Base-by-base conservation (phyloP, 345 rosid species). In the Carallia pectinifolia region DNA sequence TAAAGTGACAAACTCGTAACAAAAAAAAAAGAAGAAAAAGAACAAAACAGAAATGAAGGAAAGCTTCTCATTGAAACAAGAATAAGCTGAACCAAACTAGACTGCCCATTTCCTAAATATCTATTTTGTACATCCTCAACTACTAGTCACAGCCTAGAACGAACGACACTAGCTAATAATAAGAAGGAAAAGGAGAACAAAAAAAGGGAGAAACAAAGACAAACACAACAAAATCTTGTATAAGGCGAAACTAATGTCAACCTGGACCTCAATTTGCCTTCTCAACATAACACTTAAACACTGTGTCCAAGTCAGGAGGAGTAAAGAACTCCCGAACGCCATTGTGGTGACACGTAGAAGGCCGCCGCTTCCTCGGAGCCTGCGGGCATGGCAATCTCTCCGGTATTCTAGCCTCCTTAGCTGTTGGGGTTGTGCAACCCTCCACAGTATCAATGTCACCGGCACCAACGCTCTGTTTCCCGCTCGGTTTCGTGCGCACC, bases 221-320 rank as follows among this genome's bases (percentile, higher is more conserved):
- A 62, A 31, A 38, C 61, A 48, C 67, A 62, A 63, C 69, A 64
- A 69, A 69, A 63, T 53, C n/a, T 59, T 8, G n/a, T 27, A 50
- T 23, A 4, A 37, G 40, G 70, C 70, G 65, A 36, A 50, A 23
- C 56, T 63, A 63, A 19, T 37, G 52, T 61, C 33, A 27, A 62
- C 33, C 63, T 69, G 31, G 65, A 65, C 30, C 71, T 80, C 74
- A 85, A 71, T 80, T 76, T 38, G 87, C 85, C 76, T 78, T 81
- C 81, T 86, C 88, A 33, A 78, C 86, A 70, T 81, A 86, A 78
- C 83, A 86, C 69, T 86, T 80, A 62, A 93, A 93, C 55, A 93
- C 90, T 8, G 91, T 61, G 68, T 93, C 98, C 91, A 93, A 84
- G 68, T 81, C 79, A 37, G 98, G 97, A 58, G 97, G 93, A 10